Percentiles rank a stretch among this genome's conserved stretches.
Conservation (phyloP, 805 yeast genomes). For the Candida khao-thaluensis region DNA sequence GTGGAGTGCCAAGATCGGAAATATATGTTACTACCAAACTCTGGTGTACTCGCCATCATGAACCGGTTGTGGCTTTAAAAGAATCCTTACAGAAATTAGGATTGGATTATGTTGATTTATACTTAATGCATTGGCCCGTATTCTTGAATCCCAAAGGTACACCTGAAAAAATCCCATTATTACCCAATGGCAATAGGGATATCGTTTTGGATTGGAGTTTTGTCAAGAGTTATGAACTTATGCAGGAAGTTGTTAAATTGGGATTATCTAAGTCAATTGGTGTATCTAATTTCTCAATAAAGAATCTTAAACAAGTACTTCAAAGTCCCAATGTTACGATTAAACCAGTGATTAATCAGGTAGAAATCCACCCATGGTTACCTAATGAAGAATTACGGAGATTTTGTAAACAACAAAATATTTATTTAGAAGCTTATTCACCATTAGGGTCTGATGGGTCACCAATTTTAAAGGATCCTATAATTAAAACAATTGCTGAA, state of each 20-base stretch:
- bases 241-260: constrained; percentile 58
- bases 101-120: constrained; percentile 74
- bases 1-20: constrained; percentile 64
- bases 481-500: constrained; percentile 44
- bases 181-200: constrained; percentile 37
- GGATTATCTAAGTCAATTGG: constrained; percentile 66
- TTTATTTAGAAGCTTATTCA: constrained; percentile 72
- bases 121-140: constrained; percentile 80
- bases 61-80: constrained; percentile 54
- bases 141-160: constrained; percentile 40
- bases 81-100: constrained; percentile 61
- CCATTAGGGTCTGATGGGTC: constrained; percentile 67
- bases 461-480: constrained; percentile 49
- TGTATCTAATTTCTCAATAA: constrained; percentile 67
- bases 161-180: constrained; percentile 31
- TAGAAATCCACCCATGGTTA: constrained; percentile 43
- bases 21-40: constrained; percentile 72
- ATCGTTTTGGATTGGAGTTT: constrained; percentile 35
- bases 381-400: constrained; percentile 61
- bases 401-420: constrained; percentile 53
- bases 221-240: constrained; percentile 49
- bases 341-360: constrained; percentile 35
- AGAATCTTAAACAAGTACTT: constrained; percentile 28
- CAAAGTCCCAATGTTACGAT: constrained; percentile 34
- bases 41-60: constrained; percentile 53